A percentile compares a stretch with the other conserved stretches of the same genome.
Conservation (phyloP, 768 basidiomycete genomes). For the Phaeolepiota aurea region DNA sequence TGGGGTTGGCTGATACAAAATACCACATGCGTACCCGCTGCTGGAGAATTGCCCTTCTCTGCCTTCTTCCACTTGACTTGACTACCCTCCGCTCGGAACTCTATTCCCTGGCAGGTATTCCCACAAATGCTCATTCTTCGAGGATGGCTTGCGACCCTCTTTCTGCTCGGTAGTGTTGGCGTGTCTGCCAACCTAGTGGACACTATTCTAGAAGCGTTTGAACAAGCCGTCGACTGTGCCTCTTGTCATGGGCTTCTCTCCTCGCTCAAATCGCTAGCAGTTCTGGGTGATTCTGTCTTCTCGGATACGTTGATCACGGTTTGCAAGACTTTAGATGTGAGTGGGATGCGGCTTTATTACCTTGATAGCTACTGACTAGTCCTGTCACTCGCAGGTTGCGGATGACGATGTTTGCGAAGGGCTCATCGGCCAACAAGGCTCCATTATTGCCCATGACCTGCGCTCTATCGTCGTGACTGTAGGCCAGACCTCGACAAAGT, state of each 20-base stretch:
- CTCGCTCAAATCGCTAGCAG: constrained; percentile 36
- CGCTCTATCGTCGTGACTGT: constrained; percentile 37
- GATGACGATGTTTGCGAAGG: constrained; percentile 55
- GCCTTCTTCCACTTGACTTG: no score
- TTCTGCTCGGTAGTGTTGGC: neutral
- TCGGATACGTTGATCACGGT: constrained; percentile 30
- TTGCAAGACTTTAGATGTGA: constrained; percentile 34
- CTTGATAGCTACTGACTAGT: neutral
- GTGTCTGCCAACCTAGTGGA: constrained; percentile 21
- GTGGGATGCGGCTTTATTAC: constrained; percentile 1
- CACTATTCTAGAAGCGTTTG: constrained; percentile 33
- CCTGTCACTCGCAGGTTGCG: constrained; percentile 29
- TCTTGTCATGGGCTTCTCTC: constrained; percentile 44
- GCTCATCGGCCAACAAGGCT: constrained; percentile 38
- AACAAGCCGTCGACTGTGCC: constrained; percentile 37
- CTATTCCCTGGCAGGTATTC: neutral
- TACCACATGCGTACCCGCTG: no score
- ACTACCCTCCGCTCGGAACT: no score
- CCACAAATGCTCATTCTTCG: neutral
- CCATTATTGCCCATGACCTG: constrained; percentile 49
- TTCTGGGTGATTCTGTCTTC: constrained; percentile 40
- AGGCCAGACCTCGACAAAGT: constrained; percentile 40
- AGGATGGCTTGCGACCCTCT: neutral
- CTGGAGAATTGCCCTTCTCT: no score
- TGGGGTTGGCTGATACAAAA: no score